A percentile compares a stretch with the other conserved stretches of the same genome.
Evolutionary conservation across 2,329 filamentous ascomycete species (phyloP).

Genomic region (Mariannaea sp.): DNA sequence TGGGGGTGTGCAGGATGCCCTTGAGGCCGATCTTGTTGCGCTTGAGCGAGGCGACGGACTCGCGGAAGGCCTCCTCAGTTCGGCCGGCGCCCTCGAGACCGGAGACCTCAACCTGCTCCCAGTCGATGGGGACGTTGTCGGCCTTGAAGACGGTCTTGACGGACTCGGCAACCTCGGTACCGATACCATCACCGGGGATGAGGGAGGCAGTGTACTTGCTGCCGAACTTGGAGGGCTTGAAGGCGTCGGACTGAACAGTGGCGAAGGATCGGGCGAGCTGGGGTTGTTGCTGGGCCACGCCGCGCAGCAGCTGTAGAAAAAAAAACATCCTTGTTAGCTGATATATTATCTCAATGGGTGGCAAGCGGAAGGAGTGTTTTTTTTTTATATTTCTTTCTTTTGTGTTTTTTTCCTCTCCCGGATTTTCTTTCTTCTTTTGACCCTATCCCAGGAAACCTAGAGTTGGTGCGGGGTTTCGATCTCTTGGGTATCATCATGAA

Average conservation of each 20-base stretch:
- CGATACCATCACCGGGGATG: slow-evolving; percentile 98
- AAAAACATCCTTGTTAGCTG: slow-evolving; percentile 33
- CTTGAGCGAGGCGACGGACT: slow-evolving; percentile 92
- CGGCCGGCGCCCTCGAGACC: slow-evolving; percentile 82
- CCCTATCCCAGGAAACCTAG: too few relatives aligned
- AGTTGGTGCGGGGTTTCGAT: not conserved
- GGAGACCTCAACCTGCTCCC: slow-evolving; percentile 97
- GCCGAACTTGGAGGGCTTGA: slow-evolving; percentile 98
- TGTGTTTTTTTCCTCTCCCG: too few relatives aligned
- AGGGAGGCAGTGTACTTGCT: slow-evolving; percentile 99
- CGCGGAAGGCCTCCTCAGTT: slow-evolving; percentile 92
- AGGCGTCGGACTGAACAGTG: slow-evolving; percentile 91
- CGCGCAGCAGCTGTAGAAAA: slow-evolving; percentile 55
- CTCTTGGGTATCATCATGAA: too few relatives aligned
- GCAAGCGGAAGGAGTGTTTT: too few relatives aligned
- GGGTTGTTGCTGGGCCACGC: slow-evolving; percentile 54
- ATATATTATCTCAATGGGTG: not conserved
- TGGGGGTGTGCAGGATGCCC: slow-evolving; percentile 97
- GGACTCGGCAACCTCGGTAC: slow-evolving; percentile 95
- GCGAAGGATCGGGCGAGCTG: slow-evolving; percentile 66
- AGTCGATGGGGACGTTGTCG: slow-evolving; percentile 97
- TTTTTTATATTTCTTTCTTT: too few relatives aligned
- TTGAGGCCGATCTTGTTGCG: slow-evolving; percentile 99
- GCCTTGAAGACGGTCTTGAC: slow-evolving; percentile 99
- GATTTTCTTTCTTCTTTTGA: too few relatives aligned